phyloP scores from a whole-genome alignment of 176 grass and related monocot genomes.

The Cenchrus fungigraminus region DNA sequence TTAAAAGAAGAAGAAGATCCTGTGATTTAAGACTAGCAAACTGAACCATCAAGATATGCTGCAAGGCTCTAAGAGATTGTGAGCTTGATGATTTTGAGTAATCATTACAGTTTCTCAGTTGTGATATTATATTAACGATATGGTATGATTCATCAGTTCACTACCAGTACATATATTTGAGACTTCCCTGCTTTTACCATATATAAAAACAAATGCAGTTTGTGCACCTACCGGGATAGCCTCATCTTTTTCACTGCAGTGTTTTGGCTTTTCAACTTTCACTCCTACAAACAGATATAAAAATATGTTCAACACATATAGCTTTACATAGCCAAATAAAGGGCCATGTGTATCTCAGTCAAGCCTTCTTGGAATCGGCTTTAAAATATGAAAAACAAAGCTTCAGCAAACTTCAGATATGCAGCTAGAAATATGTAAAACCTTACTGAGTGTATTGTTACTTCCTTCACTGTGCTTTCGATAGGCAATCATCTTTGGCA shows the following conservation, averaged over 20 bases:
- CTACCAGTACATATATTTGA: constrained; percentile 5
- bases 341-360: background rate
- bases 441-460: constrained; percentile 53
- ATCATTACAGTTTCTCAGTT: background rate
- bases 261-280: constrained; percentile 50
- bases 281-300: constrained; percentile 51
- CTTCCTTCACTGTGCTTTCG: constrained; percentile 42
- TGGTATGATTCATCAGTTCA: background rate
- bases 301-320: background rate
- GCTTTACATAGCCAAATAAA: constrained; percentile 19
- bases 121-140: constrained; percentile 2
- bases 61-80: background rate
- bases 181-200: constrained; percentile 4
- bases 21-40: background rate
- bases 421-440: constrained; percentile 28
- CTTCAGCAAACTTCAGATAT: background rate
- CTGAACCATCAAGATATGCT: background rate
- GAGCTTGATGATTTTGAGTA: background rate
- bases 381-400: background rate
- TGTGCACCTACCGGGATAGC: constrained; percentile 35
- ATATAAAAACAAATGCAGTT: constrained; percentile 8
- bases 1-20: background rate
- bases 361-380: constrained; percentile 23
- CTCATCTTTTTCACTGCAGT: constrained; percentile 41
- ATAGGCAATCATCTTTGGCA: constrained; percentile 52